A percentile compares a stretch with the other conserved stretches of the same genome.
Conservation (phyloP, 2,329 filamentous ascomycete genomes). For the Neonectria magnoliae region DNA sequence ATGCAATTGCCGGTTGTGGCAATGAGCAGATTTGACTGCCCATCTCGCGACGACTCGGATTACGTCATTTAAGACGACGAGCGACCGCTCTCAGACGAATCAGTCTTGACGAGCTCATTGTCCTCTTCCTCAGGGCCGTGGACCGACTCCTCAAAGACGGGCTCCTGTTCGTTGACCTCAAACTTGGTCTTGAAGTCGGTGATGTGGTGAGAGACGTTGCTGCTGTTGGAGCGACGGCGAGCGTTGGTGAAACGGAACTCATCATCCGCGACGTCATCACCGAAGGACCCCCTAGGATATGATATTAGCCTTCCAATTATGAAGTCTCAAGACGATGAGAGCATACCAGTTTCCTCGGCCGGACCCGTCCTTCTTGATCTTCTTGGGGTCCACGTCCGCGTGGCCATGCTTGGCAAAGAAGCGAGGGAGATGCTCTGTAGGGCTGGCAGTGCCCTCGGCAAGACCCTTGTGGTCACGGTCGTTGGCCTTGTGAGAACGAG, state of each 20-base stretch:
- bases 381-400: constrained; percentile 84
- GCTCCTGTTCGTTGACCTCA: constrained; percentile 87
- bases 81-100: constrained; percentile 68
- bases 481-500: constrained; percentile 95
- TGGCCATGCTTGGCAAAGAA: constrained; percentile 93
- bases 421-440: constrained; percentile 82
- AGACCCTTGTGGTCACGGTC: constrained; percentile 88
- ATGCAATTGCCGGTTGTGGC: constrained; percentile 39
- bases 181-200: constrained; percentile 96
- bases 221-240: constrained; percentile 93
- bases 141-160: constrained; percentile 88
- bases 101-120: constrained; percentile 65
- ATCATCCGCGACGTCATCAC: constrained; percentile 86
- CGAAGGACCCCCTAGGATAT: constrained; percentile 76
- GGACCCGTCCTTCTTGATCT: constrained; percentile 95
- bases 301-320: constrained; percentile 29
- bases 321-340: neutral
- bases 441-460: constrained; percentile 75
- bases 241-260: constrained; percentile 85
- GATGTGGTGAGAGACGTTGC: constrained; percentile 74
- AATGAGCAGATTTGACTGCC: constrained; percentile 34
- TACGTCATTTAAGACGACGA: constrained; percentile 62
- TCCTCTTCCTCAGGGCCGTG: constrained; percentile 74
- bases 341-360: constrained; percentile 94
- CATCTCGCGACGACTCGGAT: constrained; percentile 24